These are phyloP conservation scores for Hansfordia pulvinata DNA, from an alignment of 2,329 filamentous ascomycete species.

Conservation along the genomic window DNA sequence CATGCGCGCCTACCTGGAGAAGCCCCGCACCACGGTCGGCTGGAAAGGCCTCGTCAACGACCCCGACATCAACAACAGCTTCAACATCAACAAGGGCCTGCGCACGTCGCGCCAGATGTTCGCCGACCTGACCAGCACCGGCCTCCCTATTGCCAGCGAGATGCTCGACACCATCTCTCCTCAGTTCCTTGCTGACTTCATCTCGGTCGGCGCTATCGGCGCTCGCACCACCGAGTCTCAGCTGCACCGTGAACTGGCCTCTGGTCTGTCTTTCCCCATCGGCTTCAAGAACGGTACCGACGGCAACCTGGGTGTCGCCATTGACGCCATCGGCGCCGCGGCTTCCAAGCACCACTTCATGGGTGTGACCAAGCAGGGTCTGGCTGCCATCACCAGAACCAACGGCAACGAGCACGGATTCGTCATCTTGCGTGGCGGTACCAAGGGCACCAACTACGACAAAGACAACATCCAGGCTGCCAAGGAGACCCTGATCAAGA, in stretches of 20 bases:
- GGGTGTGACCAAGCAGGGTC: conserved; percentile 93
- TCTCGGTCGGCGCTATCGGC: conserved; percentile 90
- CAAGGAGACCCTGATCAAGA: conserved; percentile 66
- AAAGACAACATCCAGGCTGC: conserved; percentile 66
- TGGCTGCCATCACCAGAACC: conserved; percentile 89
- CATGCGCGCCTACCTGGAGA: conserved; percentile 98
- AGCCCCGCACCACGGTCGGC: conserved; percentile 92
- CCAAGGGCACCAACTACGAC: conserved; percentile 88
- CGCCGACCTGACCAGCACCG: conserved; percentile 70
- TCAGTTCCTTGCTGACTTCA: conserved; percentile 91
- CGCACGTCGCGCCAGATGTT: conserved; percentile 88
- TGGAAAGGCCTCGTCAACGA: conserved; percentile 99
- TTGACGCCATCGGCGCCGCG: conserved; percentile 86
- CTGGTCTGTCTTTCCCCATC: conserved; percentile 90
- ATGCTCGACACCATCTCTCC: conserved; percentile 99
- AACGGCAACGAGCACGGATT: conserved; percentile 95
- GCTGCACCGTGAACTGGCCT: conserved; percentile 89
- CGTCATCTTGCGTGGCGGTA: conserved; percentile 86
- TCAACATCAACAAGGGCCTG: conserved; percentile 98
- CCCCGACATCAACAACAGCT: conserved; percentile 92
- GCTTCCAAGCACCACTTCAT: conserved; percentile 91
- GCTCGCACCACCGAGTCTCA: conserved; percentile 94
- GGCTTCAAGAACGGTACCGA: conserved; percentile 99
- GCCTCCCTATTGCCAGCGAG: conserved; percentile 92
- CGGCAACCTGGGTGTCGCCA: conserved; percentile 77